A percentile compares a stretch with the other conserved stretches of the same genome.
These are phyloP conservation scores for Podosphaera aphanis DNA, from an alignment of 2,329 filamentous ascomycete species.

Conservation along the genomic window DNA sequence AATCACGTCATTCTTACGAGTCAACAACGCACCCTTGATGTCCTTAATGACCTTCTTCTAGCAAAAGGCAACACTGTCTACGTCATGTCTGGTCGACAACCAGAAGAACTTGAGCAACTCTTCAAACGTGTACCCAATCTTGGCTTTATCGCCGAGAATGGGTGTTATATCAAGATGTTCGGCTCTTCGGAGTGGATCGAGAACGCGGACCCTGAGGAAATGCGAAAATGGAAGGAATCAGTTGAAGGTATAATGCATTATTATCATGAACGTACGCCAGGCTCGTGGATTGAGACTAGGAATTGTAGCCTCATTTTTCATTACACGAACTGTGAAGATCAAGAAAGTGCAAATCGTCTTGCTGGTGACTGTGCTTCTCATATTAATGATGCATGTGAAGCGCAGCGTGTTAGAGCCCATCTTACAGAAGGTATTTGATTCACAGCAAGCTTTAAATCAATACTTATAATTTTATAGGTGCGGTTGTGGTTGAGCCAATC, in stretches of 20 bases:
- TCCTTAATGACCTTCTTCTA: slow-evolving; percentile 56
- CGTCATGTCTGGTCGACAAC: slow-evolving; percentile 74
- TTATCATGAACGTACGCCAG: slow-evolving; percentile 73
- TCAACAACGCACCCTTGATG: slow-evolving; percentile 59
- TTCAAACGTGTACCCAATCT: slow-evolving; percentile 67
- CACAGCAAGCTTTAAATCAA: neutral
- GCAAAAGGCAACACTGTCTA: slow-evolving; percentile 73
- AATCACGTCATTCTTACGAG: slow-evolving; percentile 68
- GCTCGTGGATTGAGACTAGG: slow-evolving; percentile 71
- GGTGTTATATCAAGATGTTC: slow-evolving; percentile 63
- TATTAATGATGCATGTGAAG: slow-evolving; percentile 80
- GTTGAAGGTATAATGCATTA: slow-evolving; percentile 69
- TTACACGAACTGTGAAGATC: slow-evolving; percentile 62
- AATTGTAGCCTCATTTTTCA: slow-evolving; percentile 82
- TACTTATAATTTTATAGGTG: slow-evolving; percentile 21
- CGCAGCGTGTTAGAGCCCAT: slow-evolving; percentile 63
- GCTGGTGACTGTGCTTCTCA: slow-evolving; percentile 81
- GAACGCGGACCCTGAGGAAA: slow-evolving; percentile 48
- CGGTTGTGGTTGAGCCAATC: slow-evolving; percentile 62
- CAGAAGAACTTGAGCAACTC: slow-evolving; percentile 66
- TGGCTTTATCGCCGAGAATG: slow-evolving; percentile 84
- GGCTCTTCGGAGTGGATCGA: slow-evolving; percentile 49
- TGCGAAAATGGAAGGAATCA: slow-evolving; percentile 58
- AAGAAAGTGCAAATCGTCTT: slow-evolving; percentile 48
- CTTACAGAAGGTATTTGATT: slow-evolving; percentile 34